Percentiles rank a stretch among this genome's conserved stretches.
Evolutionary conservation across 768 basidiomycete species (phyloP).

Genomic region (Leucocoprinus leucothites): DNA sequence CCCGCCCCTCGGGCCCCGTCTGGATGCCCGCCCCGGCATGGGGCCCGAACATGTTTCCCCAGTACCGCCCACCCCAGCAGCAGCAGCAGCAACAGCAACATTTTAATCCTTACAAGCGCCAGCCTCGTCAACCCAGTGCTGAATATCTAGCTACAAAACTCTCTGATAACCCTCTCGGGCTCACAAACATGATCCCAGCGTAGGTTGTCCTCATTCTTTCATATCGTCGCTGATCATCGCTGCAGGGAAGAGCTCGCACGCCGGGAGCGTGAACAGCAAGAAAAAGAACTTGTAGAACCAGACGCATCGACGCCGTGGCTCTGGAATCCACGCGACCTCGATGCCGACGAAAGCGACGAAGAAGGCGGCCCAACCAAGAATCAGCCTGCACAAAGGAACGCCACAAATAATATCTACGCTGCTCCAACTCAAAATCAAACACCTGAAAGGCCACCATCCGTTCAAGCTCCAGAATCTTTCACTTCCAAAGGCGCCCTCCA

Average conservation of each 20-base stretch:
- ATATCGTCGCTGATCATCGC: background rate
- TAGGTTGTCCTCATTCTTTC: constrained; percentile 29
- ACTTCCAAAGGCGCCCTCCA: constrained; percentile 52
- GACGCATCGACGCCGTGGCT: constrained; percentile 66
- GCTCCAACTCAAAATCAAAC: background rate
- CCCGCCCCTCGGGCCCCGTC: constrained; percentile 19
- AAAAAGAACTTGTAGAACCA: constrained; percentile 15
- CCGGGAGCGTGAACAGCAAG: constrained; percentile 17
- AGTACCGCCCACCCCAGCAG: constrained; percentile 25
- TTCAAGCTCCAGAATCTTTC: constrained; percentile 37
- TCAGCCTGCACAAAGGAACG: constrained; percentile 6
- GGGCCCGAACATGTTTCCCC: constrained; percentile 18
- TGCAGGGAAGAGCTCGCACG: constrained; percentile 33
- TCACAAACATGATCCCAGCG: constrained; percentile 65
- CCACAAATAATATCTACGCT: constrained; percentile 10
- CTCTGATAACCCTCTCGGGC: constrained; percentile 59
- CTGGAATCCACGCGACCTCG: constrained; percentile 57
- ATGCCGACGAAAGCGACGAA: constrained; percentile 22
- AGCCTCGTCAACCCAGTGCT: constrained; percentile 56
- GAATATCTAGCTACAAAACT: constrained; percentile 63
- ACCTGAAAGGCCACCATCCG: background rate
- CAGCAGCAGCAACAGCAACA: constrained; percentile 22
- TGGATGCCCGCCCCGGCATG: constrained; percentile 44
- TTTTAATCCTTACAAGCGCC: constrained; percentile 64
- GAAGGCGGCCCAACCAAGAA: background rate